These are phyloP conservation scores for Kregervanrija delftensis DNA, from an alignment of 805 yeast species.

Conservation along the genomic window DNA sequence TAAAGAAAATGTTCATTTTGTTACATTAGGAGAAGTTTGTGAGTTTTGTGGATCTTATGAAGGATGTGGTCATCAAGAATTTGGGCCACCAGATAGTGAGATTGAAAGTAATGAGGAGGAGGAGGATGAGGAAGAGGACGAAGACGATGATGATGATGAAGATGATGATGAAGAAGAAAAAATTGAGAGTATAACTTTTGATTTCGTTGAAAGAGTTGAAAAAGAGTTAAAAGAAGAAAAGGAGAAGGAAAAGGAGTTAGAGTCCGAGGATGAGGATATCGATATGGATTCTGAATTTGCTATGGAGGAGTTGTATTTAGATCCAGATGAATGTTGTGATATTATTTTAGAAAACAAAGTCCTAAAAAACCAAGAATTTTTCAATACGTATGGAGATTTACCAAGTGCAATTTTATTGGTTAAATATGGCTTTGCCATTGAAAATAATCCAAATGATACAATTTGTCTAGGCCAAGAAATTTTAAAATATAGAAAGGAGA, in stretches of 20 bases:
- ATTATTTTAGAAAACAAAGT: constrained; percentile 44
- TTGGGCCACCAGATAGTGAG: constrained; percentile 25
- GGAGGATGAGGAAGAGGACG: constrained; percentile 20
- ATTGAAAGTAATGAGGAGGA: constrained; percentile 25
- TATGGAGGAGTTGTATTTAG: constrained; percentile 28
- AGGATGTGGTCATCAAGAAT: constrained; percentile 26
- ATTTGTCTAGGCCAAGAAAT: constrained; percentile 51
- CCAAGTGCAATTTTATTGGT: constrained; percentile 60
- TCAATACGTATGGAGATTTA: constrained; percentile 77
- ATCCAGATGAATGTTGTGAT: constrained; percentile 62
- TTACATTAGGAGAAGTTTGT: constrained; percentile 35
- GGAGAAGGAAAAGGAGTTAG: constrained; percentile 15
- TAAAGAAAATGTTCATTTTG: constrained; percentile 62
- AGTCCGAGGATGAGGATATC: constrained; percentile 15
- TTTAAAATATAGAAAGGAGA: constrained; percentile 12
- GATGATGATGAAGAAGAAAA: constrained; percentile 18
- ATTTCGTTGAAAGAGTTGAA: constrained; percentile 26
- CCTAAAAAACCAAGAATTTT: constrained; percentile 50
- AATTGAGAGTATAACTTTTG: constrained; percentile 24
- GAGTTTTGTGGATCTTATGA: constrained; percentile 26
- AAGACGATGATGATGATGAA: constrained; percentile 16
- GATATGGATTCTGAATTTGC: constrained; percentile 16
- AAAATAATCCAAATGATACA: constrained; percentile 47
- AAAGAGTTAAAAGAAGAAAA: constrained; percentile 19
- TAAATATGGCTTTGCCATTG: constrained; percentile 70